Base-by-base conservation (phyloP, 2,329 filamentous ascomycete species). In the Diaporthe velutina region DNA sequence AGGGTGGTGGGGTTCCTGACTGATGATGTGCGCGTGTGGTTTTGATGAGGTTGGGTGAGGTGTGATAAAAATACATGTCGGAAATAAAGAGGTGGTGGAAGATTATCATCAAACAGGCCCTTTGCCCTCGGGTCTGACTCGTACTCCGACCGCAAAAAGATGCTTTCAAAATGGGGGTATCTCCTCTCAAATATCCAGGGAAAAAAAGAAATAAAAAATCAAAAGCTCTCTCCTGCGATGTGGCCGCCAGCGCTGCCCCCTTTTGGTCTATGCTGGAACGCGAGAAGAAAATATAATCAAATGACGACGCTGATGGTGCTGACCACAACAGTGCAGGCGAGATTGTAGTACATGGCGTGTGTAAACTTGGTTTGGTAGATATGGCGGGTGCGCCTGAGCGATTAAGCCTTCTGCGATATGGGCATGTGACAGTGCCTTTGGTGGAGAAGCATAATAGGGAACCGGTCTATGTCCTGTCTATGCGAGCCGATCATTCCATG, bases 101-200 rank as follows among this genome's bases (percentile, higher is more conserved):
- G 61, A 57, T 60, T 40, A 61, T 61, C 66, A 66, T 73, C 50
- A 57, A 73, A 70, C 45, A 66, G 57, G 48, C 19, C 45, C 57
- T 38, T n/a, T 42, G 42, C 70, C 38, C 70, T 58, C 64, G 61
- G 54, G 54, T 68, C 64, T 67, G 30, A 28, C 57, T 45, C 52
- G 55, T 67, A 75, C 74, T 75, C 74, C 74, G 70, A 54, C 38
- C 60, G 61, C 70, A 70, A 73, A 73, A 57, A 33, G 67, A 70
- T 58, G 70, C 70, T 73, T 67, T 58, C 70, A 52, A 70, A 64
- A 70, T 67, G 50, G 55, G 74, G 74, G 74, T 75, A 75, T 75
- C 74, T 73, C 74, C 74, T 75, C 71, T 73, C 71, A 67, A 64
- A 66, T 64, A 70, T 55, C 42, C 54, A 40, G 70, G 45, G 61